Percentiles rank a stretch among this genome's conserved stretches.
These are phyloP conservation scores for Saccharomycopsis sp. DNA, from an alignment of 805 yeast genomes.

Conservation along the genomic window DNA sequence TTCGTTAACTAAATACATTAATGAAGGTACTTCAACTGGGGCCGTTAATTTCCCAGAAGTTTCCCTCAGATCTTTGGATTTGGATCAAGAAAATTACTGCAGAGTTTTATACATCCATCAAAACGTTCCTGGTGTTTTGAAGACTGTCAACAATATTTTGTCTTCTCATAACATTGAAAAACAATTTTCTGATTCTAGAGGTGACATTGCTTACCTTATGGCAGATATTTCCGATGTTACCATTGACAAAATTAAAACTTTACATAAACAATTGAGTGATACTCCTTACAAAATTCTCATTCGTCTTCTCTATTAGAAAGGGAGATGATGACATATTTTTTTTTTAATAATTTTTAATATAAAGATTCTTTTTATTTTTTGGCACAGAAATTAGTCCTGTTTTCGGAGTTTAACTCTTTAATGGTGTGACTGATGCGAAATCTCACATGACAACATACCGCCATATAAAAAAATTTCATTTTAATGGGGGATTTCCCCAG, in stretches of 20 bases:
- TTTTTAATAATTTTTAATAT: too few species aligned
- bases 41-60: constrained; percentile 99
- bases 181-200: constrained; percentile 95
- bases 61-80: constrained; percentile 75
- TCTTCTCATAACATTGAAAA: constrained; percentile 94
- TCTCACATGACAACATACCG: too few species aligned
- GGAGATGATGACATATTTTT: too few species aligned
- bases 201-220: constrained; percentile 95
- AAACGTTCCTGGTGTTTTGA: constrained; percentile 98
- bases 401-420: too few species aligned
- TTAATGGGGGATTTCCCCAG: too few species aligned
- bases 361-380: too few species aligned
- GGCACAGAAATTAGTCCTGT: too few species aligned
- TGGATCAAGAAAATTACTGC: constrained; percentile 81
- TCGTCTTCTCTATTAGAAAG: constrained; percentile 71
- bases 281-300: constrained; percentile 89
- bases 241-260: constrained; percentile 70
- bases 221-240: constrained; percentile 91
- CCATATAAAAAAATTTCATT: too few species aligned
- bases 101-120: constrained; percentile 95
- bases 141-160: constrained; percentile 92
- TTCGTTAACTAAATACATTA: constrained; percentile 82
- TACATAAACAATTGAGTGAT: constrained; percentile 78
- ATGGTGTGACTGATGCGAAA: too few species aligned
- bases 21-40: constrained; percentile 91